phyloP scores from a whole-genome alignment of 176 grass and related monocot species.

The Stipa capillata region DNA sequence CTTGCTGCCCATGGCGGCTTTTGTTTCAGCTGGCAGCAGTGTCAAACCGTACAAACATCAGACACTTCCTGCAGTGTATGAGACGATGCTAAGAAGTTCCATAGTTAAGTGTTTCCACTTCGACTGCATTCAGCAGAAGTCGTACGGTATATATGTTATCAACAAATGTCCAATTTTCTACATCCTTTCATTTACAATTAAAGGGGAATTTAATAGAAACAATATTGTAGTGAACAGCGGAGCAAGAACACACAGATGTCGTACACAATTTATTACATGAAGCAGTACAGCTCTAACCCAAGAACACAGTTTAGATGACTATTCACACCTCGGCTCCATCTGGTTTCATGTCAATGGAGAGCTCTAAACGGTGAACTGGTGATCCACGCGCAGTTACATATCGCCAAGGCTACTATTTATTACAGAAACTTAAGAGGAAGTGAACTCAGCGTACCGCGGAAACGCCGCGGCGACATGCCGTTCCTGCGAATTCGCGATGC shows the following conservation, averaged over 20 bases:
- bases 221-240: background rate
- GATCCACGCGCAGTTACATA: background rate
- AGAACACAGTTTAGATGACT: background rate
- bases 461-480: background rate
- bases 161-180: background rate
- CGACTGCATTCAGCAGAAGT: background rate
- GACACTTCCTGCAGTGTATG: background rate
- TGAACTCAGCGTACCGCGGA: background rate
- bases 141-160: no score
- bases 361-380: background rate
- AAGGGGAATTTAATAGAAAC: background rate
- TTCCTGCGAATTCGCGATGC: background rate
- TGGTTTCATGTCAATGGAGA: background rate
- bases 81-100: background rate
- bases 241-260: background rate
- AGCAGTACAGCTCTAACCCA: background rate
- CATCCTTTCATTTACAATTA: background rate
- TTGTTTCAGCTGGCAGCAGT: background rate
- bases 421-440: background rate
- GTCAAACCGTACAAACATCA: constrained; percentile 1
- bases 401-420: background rate
- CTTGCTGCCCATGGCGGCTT: constrained; percentile 9
- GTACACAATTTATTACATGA: background rate
- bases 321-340: background rate
- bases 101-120: background rate